Conservation (phyloP, 306 rosid genomes). For the Lupinus albus region DNA sequence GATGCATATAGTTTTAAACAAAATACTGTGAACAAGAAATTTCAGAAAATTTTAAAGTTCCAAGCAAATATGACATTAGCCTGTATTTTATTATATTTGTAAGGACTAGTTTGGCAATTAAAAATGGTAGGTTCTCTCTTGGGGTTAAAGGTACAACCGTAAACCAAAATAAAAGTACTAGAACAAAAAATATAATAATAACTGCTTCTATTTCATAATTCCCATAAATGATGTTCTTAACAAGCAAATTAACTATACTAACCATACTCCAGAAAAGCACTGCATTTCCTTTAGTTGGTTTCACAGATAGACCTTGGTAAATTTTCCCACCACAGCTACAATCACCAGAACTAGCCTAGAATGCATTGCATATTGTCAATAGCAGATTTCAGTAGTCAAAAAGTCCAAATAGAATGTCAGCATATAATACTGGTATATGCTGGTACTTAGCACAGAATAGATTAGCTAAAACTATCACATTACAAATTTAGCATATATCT, state of each 20-base stretch:
- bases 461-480: conserved; percentile 32
- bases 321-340: conserved; percentile 89
- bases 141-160: not conserved
- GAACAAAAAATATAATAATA: not conserved
- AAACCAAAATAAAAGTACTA: conserved; percentile 5
- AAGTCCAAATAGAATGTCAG: conserved; percentile 25
- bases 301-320: conserved; percentile 70
- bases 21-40: not conserved
- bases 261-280: conserved; percentile 99
- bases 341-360: conserved; percentile 88
- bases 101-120: conserved; percentile 6
- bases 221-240: conserved; percentile 22
- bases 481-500: conserved; percentile 20
- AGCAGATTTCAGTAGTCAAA: conserved; percentile 24
- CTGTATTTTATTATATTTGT: not conserved
- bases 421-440: not conserved
- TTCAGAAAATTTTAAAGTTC: conserved; percentile 2
- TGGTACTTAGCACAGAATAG: conserved; percentile 9
- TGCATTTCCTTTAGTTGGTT: conserved; percentile 87
- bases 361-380: conserved; percentile 31
- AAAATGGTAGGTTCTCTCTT: not conserved
- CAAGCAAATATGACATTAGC: conserved; percentile 11
- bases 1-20: conserved; percentile 8
- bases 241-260: conserved; percentile 45
- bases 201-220: conserved; percentile 26